A percentile compares a stretch with the other conserved stretches of the same genome.
phyloP scores from a whole-genome alignment of 1,284 basidiomycete genomes.

The Laetiporus sulphureus region DNA sequence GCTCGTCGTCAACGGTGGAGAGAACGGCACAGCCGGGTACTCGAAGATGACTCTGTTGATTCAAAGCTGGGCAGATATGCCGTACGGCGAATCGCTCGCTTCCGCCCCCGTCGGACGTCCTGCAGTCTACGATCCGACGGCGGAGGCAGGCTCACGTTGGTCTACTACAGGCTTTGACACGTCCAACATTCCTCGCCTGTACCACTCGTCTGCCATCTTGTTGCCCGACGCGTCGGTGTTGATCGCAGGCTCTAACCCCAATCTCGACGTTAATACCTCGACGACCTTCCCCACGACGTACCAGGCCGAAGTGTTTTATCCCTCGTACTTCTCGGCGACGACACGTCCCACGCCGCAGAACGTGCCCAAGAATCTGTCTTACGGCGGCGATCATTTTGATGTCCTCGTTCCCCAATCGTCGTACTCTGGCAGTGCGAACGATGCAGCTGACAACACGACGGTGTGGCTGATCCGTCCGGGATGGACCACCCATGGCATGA shows the following conservation, averaged over 20 bases:
- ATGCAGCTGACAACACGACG: conserved; percentile 70
- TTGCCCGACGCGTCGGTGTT: conserved; percentile 85
- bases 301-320: conserved; percentile 83
- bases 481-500: conserved; percentile 94
- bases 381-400: conserved; percentile 84
- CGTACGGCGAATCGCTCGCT: conserved; percentile 58
- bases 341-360: conserved; percentile 69
- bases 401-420: conserved; percentile 54
- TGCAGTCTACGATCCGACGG: conserved; percentile 72
- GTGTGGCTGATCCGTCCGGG: conserved; percentile 82
- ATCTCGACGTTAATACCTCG: conserved; percentile 72
- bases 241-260: conserved; percentile 91
- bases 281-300: conserved; percentile 83
- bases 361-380: conserved; percentile 67
- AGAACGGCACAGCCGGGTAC: conserved; percentile 74
- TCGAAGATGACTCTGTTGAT: conserved; percentile 47
- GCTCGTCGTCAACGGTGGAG: conserved; percentile 72
- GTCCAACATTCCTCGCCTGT: conserved; percentile 69
- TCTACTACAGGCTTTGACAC: conserved; percentile 56
- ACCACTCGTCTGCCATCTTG: conserved; percentile 87
- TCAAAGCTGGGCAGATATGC: conserved; percentile 41
- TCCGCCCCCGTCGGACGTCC: conserved; percentile 62
- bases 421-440: conserved; percentile 60
- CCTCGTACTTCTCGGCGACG: conserved; percentile 71
- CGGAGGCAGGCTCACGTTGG: conserved; percentile 65